Evolutionary conservation across 1,284 basidiomycete species (phyloP).

Genomic region (Malassezia sympodialis): DNA sequence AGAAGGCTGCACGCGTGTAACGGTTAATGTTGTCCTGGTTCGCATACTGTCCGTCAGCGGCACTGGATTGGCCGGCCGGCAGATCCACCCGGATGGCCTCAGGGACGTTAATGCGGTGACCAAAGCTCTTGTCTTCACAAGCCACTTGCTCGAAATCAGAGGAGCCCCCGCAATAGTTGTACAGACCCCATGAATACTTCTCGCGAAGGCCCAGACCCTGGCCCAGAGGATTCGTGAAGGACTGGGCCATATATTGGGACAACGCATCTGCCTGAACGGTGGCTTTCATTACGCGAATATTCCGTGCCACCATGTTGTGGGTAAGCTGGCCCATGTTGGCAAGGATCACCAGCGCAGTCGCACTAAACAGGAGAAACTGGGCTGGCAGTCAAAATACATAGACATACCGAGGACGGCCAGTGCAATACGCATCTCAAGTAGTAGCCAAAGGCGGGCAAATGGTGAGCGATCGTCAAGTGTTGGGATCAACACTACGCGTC

Average conservation of each 20-base stretch:
- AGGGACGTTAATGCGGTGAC: neutral
- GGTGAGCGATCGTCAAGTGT: neutral
- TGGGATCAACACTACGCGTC: neutral
- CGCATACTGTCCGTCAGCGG: neutral
- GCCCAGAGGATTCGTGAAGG: neutral
- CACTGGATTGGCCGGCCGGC: neutral
- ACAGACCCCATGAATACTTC: constrained; percentile 18
- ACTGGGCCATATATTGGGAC: neutral
- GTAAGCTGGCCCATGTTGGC: constrained; percentile 42
- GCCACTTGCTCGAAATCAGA: neutral
- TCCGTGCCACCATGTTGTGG: constrained; percentile 42
- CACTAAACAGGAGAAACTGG: constrained; percentile 41
- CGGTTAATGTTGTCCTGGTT: neutral
- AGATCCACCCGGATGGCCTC: neutral
- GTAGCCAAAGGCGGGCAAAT: neutral
- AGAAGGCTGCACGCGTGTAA: constrained; percentile 27
- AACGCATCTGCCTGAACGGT: neutral
- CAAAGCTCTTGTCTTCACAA: neutral
- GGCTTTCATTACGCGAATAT: constrained; percentile 24
- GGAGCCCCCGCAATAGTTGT: constrained; percentile 16
- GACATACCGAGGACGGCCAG: neutral
- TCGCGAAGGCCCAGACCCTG: constrained; percentile 1
- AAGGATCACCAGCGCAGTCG: constrained; percentile 35
- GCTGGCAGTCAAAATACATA: constrained; percentile 9
- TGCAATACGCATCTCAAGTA: neutral